These are phyloP conservation scores for Trichoderma asperelloides DNA, from an alignment of 495 filamentous ascomycete genomes.

Conservation along the genomic window DNA sequence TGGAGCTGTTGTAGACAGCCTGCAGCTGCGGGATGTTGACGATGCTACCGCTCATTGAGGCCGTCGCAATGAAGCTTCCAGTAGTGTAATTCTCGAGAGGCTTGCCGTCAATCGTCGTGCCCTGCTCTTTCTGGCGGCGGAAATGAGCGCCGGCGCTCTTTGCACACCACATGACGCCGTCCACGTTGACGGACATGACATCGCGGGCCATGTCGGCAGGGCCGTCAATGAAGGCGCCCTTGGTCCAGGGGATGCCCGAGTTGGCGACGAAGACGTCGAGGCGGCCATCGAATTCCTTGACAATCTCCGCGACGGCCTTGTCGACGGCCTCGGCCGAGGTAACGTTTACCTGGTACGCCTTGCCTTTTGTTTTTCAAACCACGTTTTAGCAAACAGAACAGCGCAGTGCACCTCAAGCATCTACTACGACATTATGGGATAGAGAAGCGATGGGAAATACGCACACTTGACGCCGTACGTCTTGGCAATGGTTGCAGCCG, in stretches of 20 bases:
- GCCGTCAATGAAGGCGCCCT: constrained; percentile 60
- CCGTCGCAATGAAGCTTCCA: constrained; percentile 71
- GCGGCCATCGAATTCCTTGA: constrained; percentile 62
- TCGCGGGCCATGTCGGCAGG: constrained; percentile 55
- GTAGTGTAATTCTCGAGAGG: constrained; percentile 55
- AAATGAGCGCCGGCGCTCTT: constrained; percentile 65
- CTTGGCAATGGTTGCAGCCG: constrained; percentile 64
- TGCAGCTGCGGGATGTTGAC: constrained; percentile 84
- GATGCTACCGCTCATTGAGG: constrained; percentile 78
- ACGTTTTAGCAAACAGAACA: neutral
- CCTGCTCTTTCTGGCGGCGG: constrained; percentile 49
- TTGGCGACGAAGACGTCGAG: constrained; percentile 79
- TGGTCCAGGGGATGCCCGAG: constrained; percentile 65
- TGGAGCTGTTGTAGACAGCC: constrained; percentile 79
- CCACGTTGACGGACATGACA: constrained; percentile 66
- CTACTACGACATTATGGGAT: neutral
- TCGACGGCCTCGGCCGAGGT: constrained; percentile 50
- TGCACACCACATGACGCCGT: constrained; percentile 77
- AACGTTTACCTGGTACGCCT: constrained; percentile 67
- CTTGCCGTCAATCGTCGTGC: constrained; percentile 56
- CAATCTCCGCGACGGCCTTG: constrained; percentile 45
- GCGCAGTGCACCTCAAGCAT: neutral
- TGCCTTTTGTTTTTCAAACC: constrained; percentile 41
- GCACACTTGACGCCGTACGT: constrained; percentile 75
- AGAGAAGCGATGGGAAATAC: constrained; percentile 9